Base-by-base conservation (phyloP, 192 early-diverging fungal species). In the Entomortierella parvispora region DNA sequence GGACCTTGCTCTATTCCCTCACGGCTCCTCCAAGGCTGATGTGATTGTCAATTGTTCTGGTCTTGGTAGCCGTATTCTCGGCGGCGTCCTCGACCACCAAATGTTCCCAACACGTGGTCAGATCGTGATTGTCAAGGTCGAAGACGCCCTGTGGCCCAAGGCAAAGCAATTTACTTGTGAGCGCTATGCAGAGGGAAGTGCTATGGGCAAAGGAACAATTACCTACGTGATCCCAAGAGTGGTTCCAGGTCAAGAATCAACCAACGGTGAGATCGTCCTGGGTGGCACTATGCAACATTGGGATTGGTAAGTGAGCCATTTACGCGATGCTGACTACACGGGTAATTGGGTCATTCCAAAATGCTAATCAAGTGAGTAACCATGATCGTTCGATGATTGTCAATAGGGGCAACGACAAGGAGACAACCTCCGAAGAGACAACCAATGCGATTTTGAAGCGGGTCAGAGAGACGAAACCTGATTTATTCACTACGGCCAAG, bases 91-190 rank as follows among this genome's bases (percentile, higher is more conserved):
- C 29, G 95, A 97, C 63, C 32, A 46, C 15, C 62, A 84, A 12
- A 82, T 96, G 62, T 94, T 86, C 69, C 90, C 95, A 2, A 89
- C 88, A 14, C 86, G 94, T 8, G 95, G 95, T 3, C 94, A 97
- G 72, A 92, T 87, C 22, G 83, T 95, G 4, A 67, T 94, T n/a
- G 88, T 93, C 18, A 59, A 83, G 10, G 93, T 93, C 3, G 91
- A 91, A 14, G 82, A 90, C 43, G 87, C 90, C 15, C 85, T 90
- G 15, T 82, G 81, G 81, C 68, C 74, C n/a, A 72, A 65, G 42
- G 71, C 64, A 15, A 75, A 75, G 52, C 54, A 77, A 43, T 77
- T 82, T 52, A 93, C 91, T 9, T 82, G 91, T 52, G 50, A 88
- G 82, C 65, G 61, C 56, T 56, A 62, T 50, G 78, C 84, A 45